Base-by-base conservation (phyloP, 495 filamentous ascomycete genomes). In the Neurospora hispaniola region DNA sequence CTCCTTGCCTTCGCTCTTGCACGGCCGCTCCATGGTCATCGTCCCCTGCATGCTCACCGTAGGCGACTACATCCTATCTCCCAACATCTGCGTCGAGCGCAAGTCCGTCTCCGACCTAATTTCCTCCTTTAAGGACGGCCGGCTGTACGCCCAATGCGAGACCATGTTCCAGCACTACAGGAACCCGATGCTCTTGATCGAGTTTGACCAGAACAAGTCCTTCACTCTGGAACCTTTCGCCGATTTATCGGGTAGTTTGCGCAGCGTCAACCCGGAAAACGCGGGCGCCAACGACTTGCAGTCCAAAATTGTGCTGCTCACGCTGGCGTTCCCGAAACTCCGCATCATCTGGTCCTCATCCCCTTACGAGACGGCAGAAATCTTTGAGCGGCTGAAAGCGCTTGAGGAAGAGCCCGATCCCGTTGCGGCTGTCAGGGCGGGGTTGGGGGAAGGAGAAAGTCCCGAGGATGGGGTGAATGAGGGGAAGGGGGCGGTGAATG, bases 201-300 rank as follows among this genome's bases (percentile, higher is more conserved):
- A 99, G 79, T 99, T 99, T 81, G 94, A 98, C 81, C 92, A 97
- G 79, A 94, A 97, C 82, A 97, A 97, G 78, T 93, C 92, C 27
- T 99, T 99, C 81, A 98, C 93, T 11, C 91, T 99, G 18, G 96
- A 98, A 81, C 93, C 93, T 0, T 97, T 97, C 79, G 91, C 93
- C 12, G 93, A 93, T 72, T 85, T 93, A 3, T 91, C 91, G 39
- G 89, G 89, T n/a, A 89, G 88, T 46, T 78, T 89, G 31, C 86
- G 88, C 23, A 87, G 87, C 75, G 77, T 85, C 40, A 81, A 80
- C 72, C 79, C 83, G 9, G 84, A 88, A 68, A 85, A 86, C 71
- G 85, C 88, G 27, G 83, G 86, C 12, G 82, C 83, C 12, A 85
- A 88, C 73, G 95, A 97, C 78, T 85, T 97, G 42, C 96, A 99